phyloP scores from a whole-genome alignment of 805 yeast genomes.

The Nakazawaea populi region DNA sequence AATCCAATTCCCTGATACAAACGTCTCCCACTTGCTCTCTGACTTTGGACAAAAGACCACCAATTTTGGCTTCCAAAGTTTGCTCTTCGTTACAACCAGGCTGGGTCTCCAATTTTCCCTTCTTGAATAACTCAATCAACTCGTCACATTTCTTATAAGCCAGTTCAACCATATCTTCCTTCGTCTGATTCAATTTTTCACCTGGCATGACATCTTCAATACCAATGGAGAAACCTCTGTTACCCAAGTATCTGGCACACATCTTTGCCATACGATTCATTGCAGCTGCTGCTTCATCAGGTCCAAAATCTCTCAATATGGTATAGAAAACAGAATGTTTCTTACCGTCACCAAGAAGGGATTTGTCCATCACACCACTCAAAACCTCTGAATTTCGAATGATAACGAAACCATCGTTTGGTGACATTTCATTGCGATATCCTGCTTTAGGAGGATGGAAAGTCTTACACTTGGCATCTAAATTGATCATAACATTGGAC shows the following conservation, averaged over 20 bases:
- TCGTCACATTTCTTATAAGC: slow-evolving; percentile 93
- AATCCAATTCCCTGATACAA: slow-evolving; percentile 86
- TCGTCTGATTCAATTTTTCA: slow-evolving; percentile 60
- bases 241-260: slow-evolving; percentile 92
- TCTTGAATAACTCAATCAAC: slow-evolving; percentile 67
- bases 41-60: slow-evolving; percentile 92
- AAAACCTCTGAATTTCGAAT: slow-evolving; percentile 85
- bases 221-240: slow-evolving; percentile 96
- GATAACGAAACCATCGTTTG: slow-evolving; percentile 91
- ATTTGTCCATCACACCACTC: slow-evolving; percentile 96
- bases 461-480: slow-evolving; percentile 93
- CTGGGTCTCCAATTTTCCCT: slow-evolving; percentile 92
- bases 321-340: slow-evolving; percentile 95
- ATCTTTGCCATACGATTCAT: slow-evolving; percentile 99
- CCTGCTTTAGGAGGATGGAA: slow-evolving; percentile 69
- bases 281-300: slow-evolving; percentile 89
- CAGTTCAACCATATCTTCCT: slow-evolving; percentile 82
- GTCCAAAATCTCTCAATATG: slow-evolving; percentile 93
- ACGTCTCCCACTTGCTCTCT: slow-evolving; percentile 99
- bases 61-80: slow-evolving; percentile 94
- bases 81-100: slow-evolving; percentile 99
- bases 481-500: slow-evolving; percentile 78
- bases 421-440: slow-evolving; percentile 89
- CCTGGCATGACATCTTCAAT: slow-evolving; percentile 97
- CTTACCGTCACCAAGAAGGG: slow-evolving; percentile 95